Percentiles rank a stretch among this genome's conserved stretches.
These are phyloP conservation scores for Myriosclerotinia scirpicola DNA, from an alignment of 2,329 filamentous ascomycete genomes.

Conservation along the genomic window DNA sequence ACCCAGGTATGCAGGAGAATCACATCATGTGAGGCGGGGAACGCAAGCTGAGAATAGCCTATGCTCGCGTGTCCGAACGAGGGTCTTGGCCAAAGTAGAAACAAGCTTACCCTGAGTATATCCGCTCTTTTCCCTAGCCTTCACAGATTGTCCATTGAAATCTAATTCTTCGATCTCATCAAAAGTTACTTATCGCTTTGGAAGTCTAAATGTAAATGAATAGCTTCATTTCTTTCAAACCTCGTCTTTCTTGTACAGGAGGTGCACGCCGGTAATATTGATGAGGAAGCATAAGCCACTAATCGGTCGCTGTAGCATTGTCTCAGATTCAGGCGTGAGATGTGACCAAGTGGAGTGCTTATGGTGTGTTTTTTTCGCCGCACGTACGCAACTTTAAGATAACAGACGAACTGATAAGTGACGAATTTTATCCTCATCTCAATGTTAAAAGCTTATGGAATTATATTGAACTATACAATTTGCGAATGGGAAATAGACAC, in stretches of 20 bases:
- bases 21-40: conserved; percentile 6
- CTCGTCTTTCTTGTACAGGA: background rate
- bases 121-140: background rate
- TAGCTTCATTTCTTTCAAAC: background rate
- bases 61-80: conserved; percentile 1
- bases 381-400: background rate
- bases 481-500: background rate
- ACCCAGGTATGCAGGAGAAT: background rate
- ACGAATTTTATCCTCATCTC: background rate
- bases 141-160: background rate
- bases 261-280: background rate
- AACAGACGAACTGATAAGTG: background rate
- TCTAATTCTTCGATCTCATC: background rate
- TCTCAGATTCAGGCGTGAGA: background rate
- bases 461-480: too few relatives aligned
- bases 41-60: background rate
- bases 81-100: conserved; percentile 4
- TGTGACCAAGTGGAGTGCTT: background rate
- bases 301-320: background rate
- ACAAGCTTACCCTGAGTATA: conserved; percentile 6
- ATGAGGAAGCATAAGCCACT: conserved; percentile 1
- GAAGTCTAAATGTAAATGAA: background rate
- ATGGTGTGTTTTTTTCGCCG: background rate
- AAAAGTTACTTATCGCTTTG: background rate
- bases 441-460: background rate